Conservation (phyloP, 2,329 filamentous ascomycete genomes). For the Colletotrichum siamense region DNA sequence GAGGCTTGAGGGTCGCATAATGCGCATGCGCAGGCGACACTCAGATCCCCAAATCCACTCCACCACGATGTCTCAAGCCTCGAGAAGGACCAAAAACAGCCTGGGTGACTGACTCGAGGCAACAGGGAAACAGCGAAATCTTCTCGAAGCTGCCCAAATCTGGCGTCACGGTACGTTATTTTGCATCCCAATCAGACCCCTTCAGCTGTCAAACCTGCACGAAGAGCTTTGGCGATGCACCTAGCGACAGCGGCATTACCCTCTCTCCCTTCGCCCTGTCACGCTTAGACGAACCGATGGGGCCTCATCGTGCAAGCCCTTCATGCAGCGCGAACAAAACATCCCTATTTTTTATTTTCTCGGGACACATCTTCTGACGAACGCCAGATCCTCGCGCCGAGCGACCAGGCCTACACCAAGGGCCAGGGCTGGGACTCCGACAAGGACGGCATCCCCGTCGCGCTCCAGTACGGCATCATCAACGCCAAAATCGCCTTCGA, state of each 20-base stretch:
- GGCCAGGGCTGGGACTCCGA: slow-evolving; percentile 41
- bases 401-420: slow-evolving; percentile 58
- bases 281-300: background rate
- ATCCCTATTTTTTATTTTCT: background rate
- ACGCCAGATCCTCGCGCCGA: slow-evolving; percentile 59
- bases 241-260: background rate
- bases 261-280: background rate
- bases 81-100: background rate
- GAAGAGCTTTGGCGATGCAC: background rate
- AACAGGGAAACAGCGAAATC: slow-evolving; percentile 47
- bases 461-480: slow-evolving; percentile 67
- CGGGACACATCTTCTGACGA: background rate
- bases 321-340: background rate
- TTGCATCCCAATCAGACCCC: background rate
- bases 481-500: slow-evolving; percentile 50
- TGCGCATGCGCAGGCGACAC: slow-evolving; percentile 7
- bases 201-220: background rate
- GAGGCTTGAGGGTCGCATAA: slow-evolving; percentile 2
- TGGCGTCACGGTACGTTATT: slow-evolving; percentile 47
- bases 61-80: background rate
- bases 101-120: background rate
- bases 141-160: slow-evolving; percentile 47
- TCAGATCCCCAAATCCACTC: background rate
- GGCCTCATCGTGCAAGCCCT: background rate
- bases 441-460: slow-evolving; percentile 45